Conservation (phyloP, 2,329 filamentous ascomycete species). For the Aureobasidium sp. region DNA sequence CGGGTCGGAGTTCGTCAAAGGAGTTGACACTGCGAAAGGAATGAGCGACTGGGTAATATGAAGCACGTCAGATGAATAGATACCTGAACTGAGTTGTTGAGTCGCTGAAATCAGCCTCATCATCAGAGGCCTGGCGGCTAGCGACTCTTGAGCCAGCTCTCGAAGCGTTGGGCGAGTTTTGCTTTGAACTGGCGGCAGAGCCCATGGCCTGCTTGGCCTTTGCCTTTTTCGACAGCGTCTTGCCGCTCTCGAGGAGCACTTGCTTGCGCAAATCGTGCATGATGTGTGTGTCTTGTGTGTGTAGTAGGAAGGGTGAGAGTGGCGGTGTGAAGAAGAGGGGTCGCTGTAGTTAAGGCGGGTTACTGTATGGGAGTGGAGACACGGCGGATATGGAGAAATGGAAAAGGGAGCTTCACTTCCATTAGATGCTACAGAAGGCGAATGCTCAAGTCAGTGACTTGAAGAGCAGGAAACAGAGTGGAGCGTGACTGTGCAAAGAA, state of each 20-base stretch:
- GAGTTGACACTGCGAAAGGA: constrained; percentile 47
- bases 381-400: neutral
- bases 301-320: neutral
- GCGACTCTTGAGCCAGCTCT: constrained; percentile 53
- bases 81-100: constrained; percentile 50
- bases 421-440: constrained; percentile 9
- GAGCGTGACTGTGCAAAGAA: neutral
- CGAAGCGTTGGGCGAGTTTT: constrained; percentile 51
- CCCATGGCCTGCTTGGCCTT: constrained; percentile 43
- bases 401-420: constrained; percentile 7
- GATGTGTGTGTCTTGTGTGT: constrained; percentile 6
- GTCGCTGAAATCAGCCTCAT: constrained; percentile 54
- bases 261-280: constrained; percentile 51
- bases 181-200: constrained; percentile 53
- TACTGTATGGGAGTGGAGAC: constrained; percentile 11
- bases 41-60: neutral
- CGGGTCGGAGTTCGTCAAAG: constrained; percentile 58
- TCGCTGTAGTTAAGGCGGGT: neutral
- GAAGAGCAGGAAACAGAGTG: neutral
- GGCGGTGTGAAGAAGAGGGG: constrained; percentile 5
- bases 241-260: constrained; percentile 64
- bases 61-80: constrained; percentile 16
- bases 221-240: constrained; percentile 65
- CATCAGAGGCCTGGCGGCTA: constrained; percentile 58
- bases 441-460: neutral